A percentile compares a stretch with the other conserved stretches of the same genome.
Conservation (phyloP, 176 grass and related monocot genomes). For the Bromus sterilis region DNA sequence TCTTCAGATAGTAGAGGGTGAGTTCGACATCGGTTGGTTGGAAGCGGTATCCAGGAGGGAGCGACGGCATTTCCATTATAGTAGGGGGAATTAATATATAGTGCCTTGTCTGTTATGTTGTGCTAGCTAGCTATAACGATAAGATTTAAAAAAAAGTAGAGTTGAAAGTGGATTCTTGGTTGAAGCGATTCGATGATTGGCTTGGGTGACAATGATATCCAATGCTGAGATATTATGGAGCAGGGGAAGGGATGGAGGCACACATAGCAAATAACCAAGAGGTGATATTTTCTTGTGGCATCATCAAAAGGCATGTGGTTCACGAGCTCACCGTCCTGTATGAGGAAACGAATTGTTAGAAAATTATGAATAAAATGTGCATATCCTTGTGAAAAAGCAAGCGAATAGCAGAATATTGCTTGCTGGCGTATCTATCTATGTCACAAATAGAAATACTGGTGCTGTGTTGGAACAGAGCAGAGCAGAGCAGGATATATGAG, state of each 20-base stretch:
- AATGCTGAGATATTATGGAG: slow-evolving; percentile 31
- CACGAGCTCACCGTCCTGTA: slow-evolving; percentile 31
- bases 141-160: too few species aligned
- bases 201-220: slow-evolving; percentile 18
- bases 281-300: slow-evolving; percentile 35
- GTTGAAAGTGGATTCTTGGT: neutral
- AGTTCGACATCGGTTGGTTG: slow-evolving; percentile 84
- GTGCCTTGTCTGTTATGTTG: neutral
- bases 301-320: slow-evolving; percentile 40
- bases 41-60: slow-evolving; percentile 76
- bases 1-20: slow-evolving; percentile 70
- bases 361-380: too few species aligned
- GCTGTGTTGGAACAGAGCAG: too few species aligned
- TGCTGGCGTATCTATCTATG: too few species aligned
- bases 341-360: too few species aligned
- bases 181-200: too few species aligned
- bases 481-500: too few species aligned
- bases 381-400: too few species aligned
- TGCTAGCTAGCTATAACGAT: neutral
- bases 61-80: slow-evolving; percentile 36
- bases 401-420: too few species aligned
- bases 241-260: slow-evolving; percentile 26
- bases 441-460: too few species aligned
- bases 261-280: too few species aligned
- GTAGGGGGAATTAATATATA: neutral